A percentile compares a stretch with the other conserved stretches of the same genome.
phyloP scores from a whole-genome alignment of 176 grass and related monocot species.

The Musa itinerans region DNA sequence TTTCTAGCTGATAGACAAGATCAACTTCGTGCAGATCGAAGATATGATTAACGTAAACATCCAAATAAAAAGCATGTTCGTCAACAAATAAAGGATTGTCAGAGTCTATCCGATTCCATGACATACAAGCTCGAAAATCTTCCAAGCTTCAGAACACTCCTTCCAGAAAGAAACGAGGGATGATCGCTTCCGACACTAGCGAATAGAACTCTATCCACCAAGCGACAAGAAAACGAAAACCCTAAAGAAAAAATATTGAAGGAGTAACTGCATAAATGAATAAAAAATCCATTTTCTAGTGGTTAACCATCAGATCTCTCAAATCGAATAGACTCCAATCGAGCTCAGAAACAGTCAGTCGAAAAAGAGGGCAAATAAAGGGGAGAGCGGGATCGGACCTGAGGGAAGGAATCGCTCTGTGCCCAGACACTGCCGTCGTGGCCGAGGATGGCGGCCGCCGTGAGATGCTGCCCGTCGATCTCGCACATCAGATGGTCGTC shows the following conservation, averaged over 20 bases:
- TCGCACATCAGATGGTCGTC: slow-evolving; percentile 5
- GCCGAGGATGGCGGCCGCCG: slow-evolving; percentile 7
- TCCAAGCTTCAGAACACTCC: not conserved
- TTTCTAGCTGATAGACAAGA: too few relatives aligned
- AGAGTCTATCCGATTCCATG: not conserved
- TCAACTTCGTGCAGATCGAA: too few relatives aligned
- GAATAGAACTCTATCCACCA: not conserved
- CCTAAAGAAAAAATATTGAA: too few relatives aligned
- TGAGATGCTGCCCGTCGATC: slow-evolving; percentile 2
- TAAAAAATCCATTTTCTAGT: not conserved
- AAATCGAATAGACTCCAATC: not conserved
- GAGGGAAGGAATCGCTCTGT: not conserved
- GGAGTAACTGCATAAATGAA: too few relatives aligned
- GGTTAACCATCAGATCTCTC: not conserved
- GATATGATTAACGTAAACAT: not conserved
- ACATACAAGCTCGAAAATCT: not conserved
- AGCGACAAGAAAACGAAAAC: not conserved
- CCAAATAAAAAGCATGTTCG: not conserved
- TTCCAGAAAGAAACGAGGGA: not conserved
- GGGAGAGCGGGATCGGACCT: not conserved
- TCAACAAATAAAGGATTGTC: not conserved
- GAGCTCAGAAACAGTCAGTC: not conserved
- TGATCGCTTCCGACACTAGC: not conserved
- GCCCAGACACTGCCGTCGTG: slow-evolving; percentile 7
- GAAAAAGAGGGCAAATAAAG: not conserved